These are phyloP conservation scores for Amniculicola lignicola DNA, from an alignment of 495 filamentous ascomycete genomes.

Conservation along the genomic window DNA sequence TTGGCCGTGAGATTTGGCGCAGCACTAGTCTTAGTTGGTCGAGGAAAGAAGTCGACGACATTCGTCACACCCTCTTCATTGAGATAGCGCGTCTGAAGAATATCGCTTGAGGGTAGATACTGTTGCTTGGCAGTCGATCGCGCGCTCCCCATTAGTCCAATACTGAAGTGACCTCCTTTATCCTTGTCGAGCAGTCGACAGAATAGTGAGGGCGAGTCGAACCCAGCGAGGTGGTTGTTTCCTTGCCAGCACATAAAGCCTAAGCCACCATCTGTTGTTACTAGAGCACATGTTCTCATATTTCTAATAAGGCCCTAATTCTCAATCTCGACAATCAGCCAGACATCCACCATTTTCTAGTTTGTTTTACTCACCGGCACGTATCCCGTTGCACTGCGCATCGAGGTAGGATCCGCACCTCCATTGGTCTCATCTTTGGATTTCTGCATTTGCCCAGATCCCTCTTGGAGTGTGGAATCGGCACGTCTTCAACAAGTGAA, in stretches of 20 bases:
- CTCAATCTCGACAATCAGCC: slow-evolving; percentile 56
- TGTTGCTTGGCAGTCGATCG: slow-evolving; percentile 63
- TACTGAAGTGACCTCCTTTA: slow-evolving; percentile 67
- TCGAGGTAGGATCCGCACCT: slow-evolving; percentile 16
- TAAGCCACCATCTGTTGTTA: slow-evolving; percentile 66
- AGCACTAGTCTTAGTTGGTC: slow-evolving; percentile 48
- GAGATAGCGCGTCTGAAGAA: slow-evolving; percentile 69
- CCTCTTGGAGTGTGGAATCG: no score
- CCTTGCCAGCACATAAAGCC: slow-evolving; percentile 73
- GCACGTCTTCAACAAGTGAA: no score
- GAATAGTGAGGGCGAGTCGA: slow-evolving; percentile 37
- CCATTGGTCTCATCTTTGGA: no score
- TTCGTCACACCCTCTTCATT: slow-evolving; percentile 67
- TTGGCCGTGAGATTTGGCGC: no score
- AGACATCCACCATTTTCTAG: background rate
- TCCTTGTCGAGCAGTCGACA: slow-evolving; percentile 63
- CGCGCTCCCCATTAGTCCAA: slow-evolving; percentile 48
- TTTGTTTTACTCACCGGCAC: slow-evolving; percentile 17
- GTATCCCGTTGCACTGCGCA: slow-evolving; percentile 20
- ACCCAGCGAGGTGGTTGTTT: no score
- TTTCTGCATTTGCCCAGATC: no score
- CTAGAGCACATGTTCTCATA: slow-evolving; percentile 71
- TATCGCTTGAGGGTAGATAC: slow-evolving; percentile 67
- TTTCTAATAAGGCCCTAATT: slow-evolving; percentile 75
- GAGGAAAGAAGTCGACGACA: slow-evolving; percentile 70